Percentiles rank a stretch among this genome's conserved stretches.
Evolutionary conservation across 1,284 basidiomycete genomes (phyloP).

Genomic region (Apiotrichum veenhuisii): DNA sequence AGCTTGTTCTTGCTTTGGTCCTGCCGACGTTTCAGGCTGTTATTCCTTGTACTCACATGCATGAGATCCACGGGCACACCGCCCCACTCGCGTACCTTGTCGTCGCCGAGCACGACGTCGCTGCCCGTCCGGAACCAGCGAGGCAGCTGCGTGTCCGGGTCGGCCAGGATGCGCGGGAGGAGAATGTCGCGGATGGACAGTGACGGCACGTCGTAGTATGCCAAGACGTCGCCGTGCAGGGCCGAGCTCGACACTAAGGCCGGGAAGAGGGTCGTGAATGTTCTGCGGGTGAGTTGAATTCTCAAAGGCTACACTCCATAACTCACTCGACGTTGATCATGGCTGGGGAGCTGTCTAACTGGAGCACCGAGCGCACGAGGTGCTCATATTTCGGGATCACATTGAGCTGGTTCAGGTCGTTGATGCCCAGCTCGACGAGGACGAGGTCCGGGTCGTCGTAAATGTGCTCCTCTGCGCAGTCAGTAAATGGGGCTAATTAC

Average conservation of each 20-base stretch:
- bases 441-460: constrained; percentile 41
- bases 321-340: constrained; percentile 47
- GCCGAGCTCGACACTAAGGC: constrained; percentile 37
- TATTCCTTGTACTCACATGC: constrained; percentile 49
- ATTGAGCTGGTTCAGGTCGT: constrained; percentile 35
- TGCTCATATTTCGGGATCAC: constrained; percentile 40
- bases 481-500: not conserved
- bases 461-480: constrained; percentile 40
- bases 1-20: not conserved
- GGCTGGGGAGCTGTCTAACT: constrained; percentile 39
- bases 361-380: constrained; percentile 37
- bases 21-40: too few relatives aligned
- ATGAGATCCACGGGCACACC: constrained; percentile 43
- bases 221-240: constrained; percentile 43
- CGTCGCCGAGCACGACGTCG: constrained; percentile 32
- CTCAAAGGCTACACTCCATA: not conserved
- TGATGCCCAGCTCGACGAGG: constrained; percentile 44
- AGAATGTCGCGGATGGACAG: constrained; percentile 43
- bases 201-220: constrained; percentile 46
- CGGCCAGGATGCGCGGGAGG: constrained; percentile 38
- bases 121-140: constrained; percentile 45
- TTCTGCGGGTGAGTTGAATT: constrained; percentile 20
- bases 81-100: constrained; percentile 41
- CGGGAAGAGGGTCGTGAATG: constrained; percentile 46
- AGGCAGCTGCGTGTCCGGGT: constrained; percentile 36